phyloP scores from a whole-genome alignment of 768 basidiomycete genomes.

The Boletales sp. region DNA sequence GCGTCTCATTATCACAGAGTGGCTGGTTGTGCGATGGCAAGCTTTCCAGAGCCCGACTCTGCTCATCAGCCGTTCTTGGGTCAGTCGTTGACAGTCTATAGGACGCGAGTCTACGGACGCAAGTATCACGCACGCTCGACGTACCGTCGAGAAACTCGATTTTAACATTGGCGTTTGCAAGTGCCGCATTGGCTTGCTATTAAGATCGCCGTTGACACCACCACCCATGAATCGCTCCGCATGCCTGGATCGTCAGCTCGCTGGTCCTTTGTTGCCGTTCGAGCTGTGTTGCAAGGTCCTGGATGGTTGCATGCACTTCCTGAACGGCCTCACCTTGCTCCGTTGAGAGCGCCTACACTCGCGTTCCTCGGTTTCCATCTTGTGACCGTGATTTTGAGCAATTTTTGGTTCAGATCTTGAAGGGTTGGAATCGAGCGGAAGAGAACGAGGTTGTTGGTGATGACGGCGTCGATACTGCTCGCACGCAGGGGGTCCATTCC shows the following conservation, averaged over 20 bases:
- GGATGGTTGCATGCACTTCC: conserved; percentile 87
- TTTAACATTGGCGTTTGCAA: conserved; percentile 84
- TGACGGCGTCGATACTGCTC: conserved; percentile 69
- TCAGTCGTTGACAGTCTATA: conserved; percentile 61
- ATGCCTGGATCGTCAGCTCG: conserved; percentile 71
- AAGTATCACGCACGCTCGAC: conserved; percentile 14
- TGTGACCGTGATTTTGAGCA: conserved; percentile 75
- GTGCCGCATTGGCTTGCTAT: conserved; percentile 53
- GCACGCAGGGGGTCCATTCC: conserved; percentile 44
- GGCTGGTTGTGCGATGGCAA: conserved; percentile 66
- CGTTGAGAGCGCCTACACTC: conserved; percentile 66
- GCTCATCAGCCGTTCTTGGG: conserved; percentile 61
- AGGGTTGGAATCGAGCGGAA: conserved; percentile 77
- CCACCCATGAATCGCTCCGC: conserved; percentile 32
- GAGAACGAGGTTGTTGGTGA: conserved; percentile 84
- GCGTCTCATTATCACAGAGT: conserved; percentile 68
- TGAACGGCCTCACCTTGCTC: conserved; percentile 78
- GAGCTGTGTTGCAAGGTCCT: conserved; percentile 70
- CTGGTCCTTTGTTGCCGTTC: conserved; percentile 72
- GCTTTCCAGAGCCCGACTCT: conserved; percentile 62
- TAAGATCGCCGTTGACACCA: conserved; percentile 32
- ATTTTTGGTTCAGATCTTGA: conserved; percentile 90
- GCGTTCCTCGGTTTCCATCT: conserved; percentile 82
- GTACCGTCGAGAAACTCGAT: conserved; percentile 73
- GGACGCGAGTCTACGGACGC: not conserved